These are phyloP conservation scores for Tulasnella sp. DNA, from an alignment of 768 basidiomycete genomes.

Conservation along the genomic window DNA sequence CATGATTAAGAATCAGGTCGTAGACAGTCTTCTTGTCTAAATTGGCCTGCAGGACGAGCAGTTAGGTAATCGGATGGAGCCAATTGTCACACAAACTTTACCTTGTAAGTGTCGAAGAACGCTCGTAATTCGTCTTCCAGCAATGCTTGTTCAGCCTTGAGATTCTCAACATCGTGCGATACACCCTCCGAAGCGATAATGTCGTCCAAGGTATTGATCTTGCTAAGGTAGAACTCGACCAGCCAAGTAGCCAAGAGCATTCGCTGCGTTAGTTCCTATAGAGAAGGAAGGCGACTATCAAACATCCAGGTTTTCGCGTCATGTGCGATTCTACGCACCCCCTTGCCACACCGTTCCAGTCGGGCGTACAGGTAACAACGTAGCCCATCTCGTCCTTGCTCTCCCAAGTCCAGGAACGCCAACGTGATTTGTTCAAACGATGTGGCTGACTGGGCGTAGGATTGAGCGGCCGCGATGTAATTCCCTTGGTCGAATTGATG, in stretches of 20 bases:
- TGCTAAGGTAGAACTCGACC: constrained; percentile 94
- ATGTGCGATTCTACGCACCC: constrained; percentile 52
- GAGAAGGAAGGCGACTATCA: background rate
- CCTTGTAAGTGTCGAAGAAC: constrained; percentile 95
- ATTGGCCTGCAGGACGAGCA: constrained; percentile 59
- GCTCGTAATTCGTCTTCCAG: constrained; percentile 92
- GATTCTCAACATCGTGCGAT: constrained; percentile 80
- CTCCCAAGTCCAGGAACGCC: constrained; percentile 85
- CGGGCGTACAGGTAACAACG: constrained; percentile 87
- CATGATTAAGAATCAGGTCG: constrained; percentile 92
- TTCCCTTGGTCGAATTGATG: constrained; percentile 75
- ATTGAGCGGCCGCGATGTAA: constrained; percentile 90
- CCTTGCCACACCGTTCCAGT: constrained; percentile 81
- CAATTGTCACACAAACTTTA: constrained; percentile 42
- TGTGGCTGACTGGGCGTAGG: constrained; percentile 85
- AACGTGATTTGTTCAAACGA: constrained; percentile 91
- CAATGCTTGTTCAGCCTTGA: constrained; percentile 75
- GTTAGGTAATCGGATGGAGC: background rate
- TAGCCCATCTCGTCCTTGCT: constrained; percentile 74
- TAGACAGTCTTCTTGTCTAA: constrained; percentile 85
- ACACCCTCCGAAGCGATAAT: constrained; percentile 84
- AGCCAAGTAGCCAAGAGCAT: constrained; percentile 99
- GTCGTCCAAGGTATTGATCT: constrained; percentile 95
- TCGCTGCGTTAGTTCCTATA: constrained; percentile 86
- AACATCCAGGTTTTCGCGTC: background rate